A percentile compares a stretch with the other conserved stretches of the same genome.
phyloP scores from a whole-genome alignment of 2,329 filamentous ascomycete species.

The Diaporthe sp. region DNA sequence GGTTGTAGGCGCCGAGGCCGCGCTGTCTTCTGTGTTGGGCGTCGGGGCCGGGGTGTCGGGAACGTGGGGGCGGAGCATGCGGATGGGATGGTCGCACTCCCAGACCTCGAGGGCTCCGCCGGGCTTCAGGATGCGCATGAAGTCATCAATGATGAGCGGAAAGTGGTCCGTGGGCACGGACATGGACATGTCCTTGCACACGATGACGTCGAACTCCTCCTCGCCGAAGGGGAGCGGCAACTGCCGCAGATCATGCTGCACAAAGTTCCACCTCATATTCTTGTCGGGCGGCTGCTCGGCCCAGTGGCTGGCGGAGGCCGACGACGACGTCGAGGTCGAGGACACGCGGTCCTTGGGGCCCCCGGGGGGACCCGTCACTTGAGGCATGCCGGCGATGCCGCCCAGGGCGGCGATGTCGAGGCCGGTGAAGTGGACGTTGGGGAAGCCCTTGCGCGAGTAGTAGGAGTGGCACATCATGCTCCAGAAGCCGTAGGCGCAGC shows the following conservation, averaged over 20 bases:
- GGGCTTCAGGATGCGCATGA: slow-evolving; percentile 80
- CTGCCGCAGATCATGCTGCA: slow-evolving; percentile 87
- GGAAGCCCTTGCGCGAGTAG: slow-evolving; percentile 77
- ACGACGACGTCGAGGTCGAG: slow-evolving; percentile 37
- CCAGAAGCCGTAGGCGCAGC: slow-evolving; percentile 92
- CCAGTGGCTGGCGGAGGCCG: slow-evolving; percentile 36
- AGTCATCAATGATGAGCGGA: slow-evolving; percentile 75
- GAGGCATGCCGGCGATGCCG: slow-evolving; percentile 40
- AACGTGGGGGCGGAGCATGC: slow-evolving; percentile 85
- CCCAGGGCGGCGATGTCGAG: slow-evolving; percentile 81
- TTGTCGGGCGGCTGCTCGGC: slow-evolving; percentile 61
- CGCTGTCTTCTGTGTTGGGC: slow-evolving; percentile 1
- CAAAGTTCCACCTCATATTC: slow-evolving; percentile 89
- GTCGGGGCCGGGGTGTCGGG: slow-evolving; percentile 62
- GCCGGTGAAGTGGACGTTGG: slow-evolving; percentile 82
- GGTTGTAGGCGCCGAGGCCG: slow-evolving; percentile 46
- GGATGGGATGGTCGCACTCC: slow-evolving; percentile 88
- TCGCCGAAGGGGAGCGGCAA: slow-evolving; percentile 83
- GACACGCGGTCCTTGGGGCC: slow-evolving; percentile 32
- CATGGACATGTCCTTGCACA: slow-evolving; percentile 87
- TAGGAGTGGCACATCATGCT: slow-evolving; percentile 89
- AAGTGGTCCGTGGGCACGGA: slow-evolving; percentile 72
- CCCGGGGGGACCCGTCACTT: not conserved
- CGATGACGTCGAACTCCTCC: slow-evolving; percentile 87
- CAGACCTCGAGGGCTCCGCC: slow-evolving; percentile 89